Evolutionary conservation across 495 filamentous ascomycete species (phyloP), one percentile per base, ranked within the genome.

Genomic region (Xylaria acuta): DNA sequence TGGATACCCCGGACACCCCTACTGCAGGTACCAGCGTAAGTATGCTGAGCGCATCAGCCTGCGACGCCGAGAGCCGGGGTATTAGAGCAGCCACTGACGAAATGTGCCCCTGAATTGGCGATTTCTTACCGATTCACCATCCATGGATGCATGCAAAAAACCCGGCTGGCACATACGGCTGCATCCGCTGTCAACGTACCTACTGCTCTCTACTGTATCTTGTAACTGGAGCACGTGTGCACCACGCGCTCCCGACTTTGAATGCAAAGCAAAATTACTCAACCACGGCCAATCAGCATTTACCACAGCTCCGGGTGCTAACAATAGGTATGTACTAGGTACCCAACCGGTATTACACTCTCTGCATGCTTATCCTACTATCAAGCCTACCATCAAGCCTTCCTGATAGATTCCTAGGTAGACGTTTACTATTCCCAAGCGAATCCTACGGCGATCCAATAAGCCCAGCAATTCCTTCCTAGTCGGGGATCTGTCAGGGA

Each of bases 1-100:
- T 34, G 5, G 20, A 11, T 41, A 25, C 54, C 25, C 53, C 45
- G 47, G 32, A 1, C 43, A 38, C 38, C 45, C 22, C 59, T 20
- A 64, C 47, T 41, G 59, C 36, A 63, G 59, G 59, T 63, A 63
- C 34, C 12, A n/a, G 51, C 5, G 1, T 3, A 25, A 27, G 22
- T 54, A 47, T 4, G 5, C 14, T 47, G 18, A 2, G 45, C 45
- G 14, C 41, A 43, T 14, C 11, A 16, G 47, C 25, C 41, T 41
- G 20, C 66, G 11, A 41, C 34, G 32, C 67, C 67, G 40, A 71
- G 30, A 14, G 43, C 20, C 51, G 34, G 45, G 69, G 45, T 36
- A 41, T 30, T 5, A 7, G 56, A 22, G 43, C 69, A 71, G 59
- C 69, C 69, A 47, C 69, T 71, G 27, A 65, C 69, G 47, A 58